These are phyloP conservation scores for Zygoascus biomembranicola DNA, from an alignment of 805 yeast species.

Conservation along the genomic window DNA sequence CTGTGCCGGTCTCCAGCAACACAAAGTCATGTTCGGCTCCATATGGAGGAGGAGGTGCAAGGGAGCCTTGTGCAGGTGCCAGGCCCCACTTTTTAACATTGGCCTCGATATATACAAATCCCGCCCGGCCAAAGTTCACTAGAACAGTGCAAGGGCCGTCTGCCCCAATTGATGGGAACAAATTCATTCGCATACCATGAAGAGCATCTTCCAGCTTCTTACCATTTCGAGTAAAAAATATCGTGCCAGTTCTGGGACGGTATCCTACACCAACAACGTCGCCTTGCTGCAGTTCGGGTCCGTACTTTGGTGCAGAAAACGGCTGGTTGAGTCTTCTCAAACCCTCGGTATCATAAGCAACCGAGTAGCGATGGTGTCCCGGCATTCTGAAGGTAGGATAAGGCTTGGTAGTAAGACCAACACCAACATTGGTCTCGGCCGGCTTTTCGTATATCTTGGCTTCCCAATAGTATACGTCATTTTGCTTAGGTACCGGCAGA, in stretches of 20 bases:
- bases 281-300: conserved; percentile 57
- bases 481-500: conserved; percentile 73
- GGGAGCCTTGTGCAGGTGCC: conserved; percentile 81
- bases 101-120: conserved; percentile 85
- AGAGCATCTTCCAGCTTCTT: conserved; percentile 77
- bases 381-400: conserved; percentile 92
- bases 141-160: conserved; percentile 74
- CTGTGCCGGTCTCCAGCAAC: conserved; percentile 42
- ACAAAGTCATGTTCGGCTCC: conserved; percentile 72
- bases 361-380: conserved; percentile 78
- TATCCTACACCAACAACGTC: conserved; percentile 93
- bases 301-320: conserved; percentile 37
- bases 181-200: conserved; percentile 58
- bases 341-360: conserved; percentile 85
- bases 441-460: conserved; percentile 70
- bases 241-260: conserved; percentile 70
- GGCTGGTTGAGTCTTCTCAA: conserved; percentile 73
- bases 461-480: conserved; percentile 85
- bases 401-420: conserved; percentile 80
- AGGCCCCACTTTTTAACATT: conserved; percentile 94
- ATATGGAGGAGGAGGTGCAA: conserved; percentile 92
- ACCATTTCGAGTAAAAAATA: conserved; percentile 92
- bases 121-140: conserved; percentile 83
- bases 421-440: conserved; percentile 41
- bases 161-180: conserved; percentile 89